phyloP scores from a whole-genome alignment of 2,329 filamentous ascomycete species.

The Xylariaceae sp. region DNA sequence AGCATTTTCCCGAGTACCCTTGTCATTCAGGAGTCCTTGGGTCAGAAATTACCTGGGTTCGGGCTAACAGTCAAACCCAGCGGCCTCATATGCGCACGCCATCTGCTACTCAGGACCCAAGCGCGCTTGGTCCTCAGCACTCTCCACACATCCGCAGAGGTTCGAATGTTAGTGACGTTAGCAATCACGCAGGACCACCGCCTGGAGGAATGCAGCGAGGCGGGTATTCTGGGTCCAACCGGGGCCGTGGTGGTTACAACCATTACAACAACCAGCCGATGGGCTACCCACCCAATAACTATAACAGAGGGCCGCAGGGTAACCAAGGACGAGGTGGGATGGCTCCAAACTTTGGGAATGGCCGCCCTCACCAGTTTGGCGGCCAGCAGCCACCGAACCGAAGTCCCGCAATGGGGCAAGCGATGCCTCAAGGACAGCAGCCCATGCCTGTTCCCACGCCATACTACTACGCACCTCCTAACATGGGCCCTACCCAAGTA shows the following conservation, averaged over 20 bases:
- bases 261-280: slow-evolving; percentile 41
- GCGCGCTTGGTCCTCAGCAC: slow-evolving; percentile 55
- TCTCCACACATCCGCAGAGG: slow-evolving; percentile 72
- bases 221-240: slow-evolving; percentile 41
- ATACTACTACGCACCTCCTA: slow-evolving; percentile 53
- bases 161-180: slow-evolving; percentile 71
- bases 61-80: slow-evolving; percentile 29
- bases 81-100: slow-evolving; percentile 59
- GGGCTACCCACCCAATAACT: slow-evolving; percentile 34
- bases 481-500: slow-evolving; percentile 50
- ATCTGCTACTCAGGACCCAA: slow-evolving; percentile 54
- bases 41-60: slow-evolving; percentile 3
- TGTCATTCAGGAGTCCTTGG: slow-evolving; percentile 10
- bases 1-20: slow-evolving; percentile 6
- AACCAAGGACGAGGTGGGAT: slow-evolving; percentile 45
- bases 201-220: slow-evolving; percentile 46
- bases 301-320: slow-evolving; percentile 30
- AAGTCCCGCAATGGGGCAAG: slow-evolving; percentile 45
- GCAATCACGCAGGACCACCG: slow-evolving; percentile 49
- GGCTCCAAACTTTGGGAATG: slow-evolving; percentile 37
- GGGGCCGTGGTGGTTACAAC: slow-evolving; percentile 42
- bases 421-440: slow-evolving; percentile 58
- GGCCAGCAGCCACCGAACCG: slow-evolving; percentile 37
- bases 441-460: slow-evolving; percentile 50
- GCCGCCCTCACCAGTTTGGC: slow-evolving; percentile 23